Base-by-base conservation (phyloP, 768 basidiomycete species). In the Leucocoprinus birnbaumii region DNA sequence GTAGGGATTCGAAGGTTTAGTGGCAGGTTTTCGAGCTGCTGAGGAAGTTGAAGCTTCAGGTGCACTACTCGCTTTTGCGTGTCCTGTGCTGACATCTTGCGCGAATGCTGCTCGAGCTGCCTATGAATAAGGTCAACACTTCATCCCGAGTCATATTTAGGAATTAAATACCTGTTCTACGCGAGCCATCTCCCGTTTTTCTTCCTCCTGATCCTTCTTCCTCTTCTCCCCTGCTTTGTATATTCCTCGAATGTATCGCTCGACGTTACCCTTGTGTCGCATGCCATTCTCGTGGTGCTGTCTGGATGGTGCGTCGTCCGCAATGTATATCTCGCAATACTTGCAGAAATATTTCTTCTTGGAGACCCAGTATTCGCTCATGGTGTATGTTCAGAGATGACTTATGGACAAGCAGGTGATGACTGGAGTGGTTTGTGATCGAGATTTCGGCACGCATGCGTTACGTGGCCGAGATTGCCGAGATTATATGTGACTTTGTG, bases 311-410 rank as follows among this genome's bases (percentile, higher is more conserved):
- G 78, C 92, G 77, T 99, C 96, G 73, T 99, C 97, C 50, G 94
- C 83, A 58, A 99, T 98, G 75, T 87, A 98, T 59, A 93, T 94
- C 48, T 94, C 90, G 75, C 97, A 98, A 76, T 98, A 98, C 68
- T 94, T 94, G 85, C 94, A 97, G 67, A 83, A 89, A 71, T 95
- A 96, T 62, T 85, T 88, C 71, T 94, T 94, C 68, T 90, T 85
- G 22, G 91, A 91, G 59, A 94, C 87, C 92, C 93, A 95, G 68
- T 88, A 94, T 68, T 94, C 92, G 61, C 85, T 86, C 92, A 94
- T 94, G 67, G 62, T 62, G 59, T 5, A 56, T 46, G 13, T 24
- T n/a, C n/a, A n/a, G 26, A 31, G 55, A n/a, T n/a, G n/a, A n/a
- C n/a, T n/a, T n/a, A n/a, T n/a, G 35, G 11, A 54, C 35, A 43